Conservation (phyloP, 305 asterid genomes). For the Solanum chacoense region DNA sequence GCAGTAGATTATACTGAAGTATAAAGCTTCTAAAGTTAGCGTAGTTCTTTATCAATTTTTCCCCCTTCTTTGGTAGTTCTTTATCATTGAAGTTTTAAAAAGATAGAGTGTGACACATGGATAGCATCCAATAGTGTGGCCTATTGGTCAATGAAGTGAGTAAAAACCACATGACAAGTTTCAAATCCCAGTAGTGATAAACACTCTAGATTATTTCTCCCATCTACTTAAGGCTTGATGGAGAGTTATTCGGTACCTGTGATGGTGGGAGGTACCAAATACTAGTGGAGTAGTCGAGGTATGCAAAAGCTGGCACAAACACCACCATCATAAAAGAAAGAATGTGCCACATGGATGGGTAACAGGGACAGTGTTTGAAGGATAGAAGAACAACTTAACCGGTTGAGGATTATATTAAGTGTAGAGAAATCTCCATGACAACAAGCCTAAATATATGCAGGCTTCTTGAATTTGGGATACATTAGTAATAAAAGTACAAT, state of each 20-base stretch:
- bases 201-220: neutral
- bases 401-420: neutral
- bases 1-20: neutral
- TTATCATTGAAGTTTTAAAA: neutral
- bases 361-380: neutral
- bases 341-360: neutral
- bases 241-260: neutral
- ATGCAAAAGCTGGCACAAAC: neutral
- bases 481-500: neutral
- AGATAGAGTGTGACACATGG: neutral
- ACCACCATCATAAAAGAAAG: neutral
- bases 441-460: neutral
- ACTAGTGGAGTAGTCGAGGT: neutral
- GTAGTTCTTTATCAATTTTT: neutral
- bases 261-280: neutral
- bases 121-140: neutral
- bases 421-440: neutral
- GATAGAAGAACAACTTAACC: neutral
- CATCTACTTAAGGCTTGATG: neutral
- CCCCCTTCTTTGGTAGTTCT: neutral
- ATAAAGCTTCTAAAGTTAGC: neutral
- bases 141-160: neutral
- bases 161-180: neutral
- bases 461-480: neutral
- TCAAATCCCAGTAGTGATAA: neutral